Conservation (phyloP, 805 yeast genomes). For the Wickerhamiella lipophila region DNA sequence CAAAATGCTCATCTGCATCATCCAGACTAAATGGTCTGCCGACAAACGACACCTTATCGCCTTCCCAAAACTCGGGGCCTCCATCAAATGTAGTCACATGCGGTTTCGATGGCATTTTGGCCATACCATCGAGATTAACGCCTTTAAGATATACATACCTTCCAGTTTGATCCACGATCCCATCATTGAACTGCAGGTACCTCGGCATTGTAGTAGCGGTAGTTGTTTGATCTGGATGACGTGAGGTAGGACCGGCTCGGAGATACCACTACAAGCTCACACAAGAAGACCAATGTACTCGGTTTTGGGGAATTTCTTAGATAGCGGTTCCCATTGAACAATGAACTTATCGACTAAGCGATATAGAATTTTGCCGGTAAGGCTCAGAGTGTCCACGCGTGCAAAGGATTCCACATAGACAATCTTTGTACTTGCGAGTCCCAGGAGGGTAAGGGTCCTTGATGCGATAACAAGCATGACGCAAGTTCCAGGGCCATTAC, state of each 20-base stretch:
- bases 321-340: conserved; percentile 78
- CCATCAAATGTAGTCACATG: conserved; percentile 17
- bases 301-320: conserved; percentile 39
- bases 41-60: conserved; percentile 66
- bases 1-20: conserved; percentile 58
- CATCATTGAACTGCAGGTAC: conserved; percentile 7
- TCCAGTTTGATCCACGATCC: conserved; percentile 30
- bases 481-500: conserved; percentile 77
- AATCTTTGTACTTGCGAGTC: conserved; percentile 35
- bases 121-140: conserved; percentile 63
- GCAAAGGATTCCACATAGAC: conserved; percentile 82
- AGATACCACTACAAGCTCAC: conserved; percentile 23
- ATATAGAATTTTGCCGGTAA: conserved; percentile 59
- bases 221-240: neutral
- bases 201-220: neutral
- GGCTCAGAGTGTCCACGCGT: conserved; percentile 58
- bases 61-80: conserved; percentile 43
- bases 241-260: neutral
- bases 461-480: conserved; percentile 40
- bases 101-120: conserved; percentile 58
- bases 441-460: conserved; percentile 23
- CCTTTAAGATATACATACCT: conserved; percentile 60
- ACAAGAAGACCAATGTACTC: conserved; percentile 73
- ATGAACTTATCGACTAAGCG: conserved; percentile 65
- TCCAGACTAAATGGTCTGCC: conserved; percentile 68